phyloP scores from a whole-genome alignment of 1,284 basidiomycete genomes.

The Phylloboletellus chloephorus region DNA sequence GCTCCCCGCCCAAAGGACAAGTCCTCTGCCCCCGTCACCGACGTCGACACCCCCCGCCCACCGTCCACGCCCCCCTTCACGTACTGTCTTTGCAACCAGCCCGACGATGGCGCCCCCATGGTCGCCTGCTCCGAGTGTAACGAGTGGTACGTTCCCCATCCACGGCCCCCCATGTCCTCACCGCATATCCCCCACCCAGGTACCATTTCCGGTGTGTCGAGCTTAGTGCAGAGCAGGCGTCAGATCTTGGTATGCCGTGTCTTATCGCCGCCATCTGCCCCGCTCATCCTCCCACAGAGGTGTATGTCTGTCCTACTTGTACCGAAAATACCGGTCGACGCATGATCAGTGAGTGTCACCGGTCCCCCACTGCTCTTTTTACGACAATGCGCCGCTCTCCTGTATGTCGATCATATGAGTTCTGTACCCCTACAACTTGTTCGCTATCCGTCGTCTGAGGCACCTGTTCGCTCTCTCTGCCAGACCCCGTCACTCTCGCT shows the following conservation, averaged over 20 bases:
- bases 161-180: conserved; percentile 4
- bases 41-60: too few species aligned
- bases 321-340: conserved; percentile 56
- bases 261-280: conserved; percentile 12
- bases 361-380: conserved; percentile 34
- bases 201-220: conserved; percentile 70
- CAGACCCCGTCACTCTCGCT: conserved; percentile 32
- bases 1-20: conserved; percentile 20
- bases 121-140: conserved; percentile 66
- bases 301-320: conserved; percentile 69
- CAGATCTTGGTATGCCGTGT: conserved; percentile 64
- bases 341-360: conserved; percentile 72
- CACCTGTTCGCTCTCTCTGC: conserved; percentile 29
- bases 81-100: conserved; percentile 57
- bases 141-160: conserved; percentile 55
- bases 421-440: conserved; percentile 34
- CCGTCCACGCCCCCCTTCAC: too few species aligned
- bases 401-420: conserved; percentile 36
- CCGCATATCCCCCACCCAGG: conserved; percentile 39
- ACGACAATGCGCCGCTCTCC: conserved; percentile 33
- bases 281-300: conserved; percentile 39
- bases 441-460: conserved; percentile 33
- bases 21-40: conserved; percentile 19
- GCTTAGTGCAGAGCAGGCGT: conserved; percentile 55
- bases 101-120: conserved; percentile 79